Percentiles rank a stretch among this genome's conserved stretches.
phyloP scores from a whole-genome alignment of 495 filamentous ascomycete species.

The Penicillium tannophilum region DNA sequence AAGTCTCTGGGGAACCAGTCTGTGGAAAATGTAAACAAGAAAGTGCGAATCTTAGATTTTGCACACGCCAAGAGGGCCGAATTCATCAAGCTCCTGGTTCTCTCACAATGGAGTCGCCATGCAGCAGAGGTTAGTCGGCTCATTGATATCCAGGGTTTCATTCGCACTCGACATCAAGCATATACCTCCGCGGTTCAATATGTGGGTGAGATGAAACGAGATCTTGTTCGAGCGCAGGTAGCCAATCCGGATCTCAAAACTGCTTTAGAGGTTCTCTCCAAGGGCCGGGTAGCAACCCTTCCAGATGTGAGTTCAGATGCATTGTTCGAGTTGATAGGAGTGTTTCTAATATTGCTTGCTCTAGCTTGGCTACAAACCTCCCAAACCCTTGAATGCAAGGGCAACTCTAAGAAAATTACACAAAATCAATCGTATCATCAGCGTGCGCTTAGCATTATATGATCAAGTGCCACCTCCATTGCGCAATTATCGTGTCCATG shows the following conservation, averaged over 20 bases:
- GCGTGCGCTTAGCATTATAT: constrained; percentile 75
- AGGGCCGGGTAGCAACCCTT: constrained; percentile 72
- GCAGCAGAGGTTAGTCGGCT: constrained; percentile 74
- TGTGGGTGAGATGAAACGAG: constrained; percentile 69
- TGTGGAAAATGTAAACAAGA: constrained; percentile 74
- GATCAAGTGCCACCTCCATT: constrained; percentile 74
- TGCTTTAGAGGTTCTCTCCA: constrained; percentile 79
- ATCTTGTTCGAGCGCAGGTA: constrained; percentile 63
- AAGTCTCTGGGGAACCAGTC: constrained; percentile 61
- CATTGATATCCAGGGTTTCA: constrained; percentile 79
- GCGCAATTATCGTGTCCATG: constrained; percentile 68
- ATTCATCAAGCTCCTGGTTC: constrained; percentile 89
- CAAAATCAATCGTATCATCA: constrained; percentile 80
- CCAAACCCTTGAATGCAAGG: constrained; percentile 64
- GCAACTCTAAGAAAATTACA: constrained; percentile 68
- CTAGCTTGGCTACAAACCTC: constrained; percentile 77
- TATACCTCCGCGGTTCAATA: constrained; percentile 59
- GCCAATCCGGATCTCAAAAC: constrained; percentile 90
- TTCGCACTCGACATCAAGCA: constrained; percentile 57
- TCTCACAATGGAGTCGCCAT: constrained; percentile 84
- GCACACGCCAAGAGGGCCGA: constrained; percentile 63
- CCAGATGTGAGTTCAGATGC: constrained; percentile 61
- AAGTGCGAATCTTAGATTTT: constrained; percentile 72
- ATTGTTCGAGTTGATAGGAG: neutral
- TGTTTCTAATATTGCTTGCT: constrained; percentile 4